Evolutionary conservation across 805 yeast genomes (phyloP), one percentile per base, ranked within the genome.

Genomic region (Spathaspora arborariae): DNA sequence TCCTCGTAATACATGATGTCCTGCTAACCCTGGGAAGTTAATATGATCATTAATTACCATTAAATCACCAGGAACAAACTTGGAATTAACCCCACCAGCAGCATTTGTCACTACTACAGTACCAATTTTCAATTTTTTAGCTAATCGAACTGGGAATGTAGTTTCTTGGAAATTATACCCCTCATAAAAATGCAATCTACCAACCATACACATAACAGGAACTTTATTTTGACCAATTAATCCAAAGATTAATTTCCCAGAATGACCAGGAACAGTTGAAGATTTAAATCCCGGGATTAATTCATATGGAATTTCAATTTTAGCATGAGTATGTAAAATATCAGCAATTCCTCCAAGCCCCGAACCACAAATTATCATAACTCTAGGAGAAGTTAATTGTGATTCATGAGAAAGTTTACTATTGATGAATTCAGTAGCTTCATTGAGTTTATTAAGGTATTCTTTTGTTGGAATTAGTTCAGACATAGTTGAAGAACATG

Each of bases 161-260:
- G 96, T 84, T 45, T 85, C 87, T 49, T 78, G 80, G 53, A 90
- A 80, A n/a, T 80, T 74, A 65, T 89, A 85, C 1, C 99, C 99
- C 65, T 92, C 99, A 60, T 92, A 92, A 53, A 84, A 85, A 51
- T 91, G 98, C 47, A 92, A 71, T 54, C 99, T 75, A 5, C 99
- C 99, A 51, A 88, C 90, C 96, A 92, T 90, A 56, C 96, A 82
- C 60, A 91, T 80, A 0, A 91, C 95, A 0, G 96, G 92, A 1
- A 85, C 86, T 34, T 73, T 73, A 37, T 82, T 81, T 47, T 53
- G 53, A 3, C 92, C 91, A 49, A 92, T 82, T 13, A 64, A 64
- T 1, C 98, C 98, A 64, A 89, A 84, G 4, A 90, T 71, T 16
- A 92, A 73, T 53, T 81, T 78, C 0, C 98, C 98, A 6, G 80